Conservation (phyloP, 1,139 yeast genomes). For the Protomyces pachydermus region DNA sequence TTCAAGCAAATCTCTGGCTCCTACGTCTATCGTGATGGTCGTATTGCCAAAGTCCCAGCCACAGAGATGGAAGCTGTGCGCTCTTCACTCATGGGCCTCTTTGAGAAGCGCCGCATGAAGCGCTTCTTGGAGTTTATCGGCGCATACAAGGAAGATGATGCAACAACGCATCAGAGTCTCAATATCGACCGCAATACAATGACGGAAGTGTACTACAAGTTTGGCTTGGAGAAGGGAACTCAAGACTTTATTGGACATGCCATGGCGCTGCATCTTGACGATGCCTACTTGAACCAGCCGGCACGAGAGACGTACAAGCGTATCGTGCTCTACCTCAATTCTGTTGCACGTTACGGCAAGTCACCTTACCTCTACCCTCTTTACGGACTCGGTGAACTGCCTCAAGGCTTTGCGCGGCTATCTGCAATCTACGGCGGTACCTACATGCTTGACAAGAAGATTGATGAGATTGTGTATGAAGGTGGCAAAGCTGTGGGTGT, state of each 20-base stretch:
- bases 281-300: conserved; percentile 79
- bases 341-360: conserved; percentile 92
- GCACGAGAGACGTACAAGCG: conserved; percentile 91
- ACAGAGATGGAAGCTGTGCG: conserved; percentile 75
- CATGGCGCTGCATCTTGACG: conserved; percentile 96
- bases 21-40: conserved; percentile 84
- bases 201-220: conserved; percentile 85
- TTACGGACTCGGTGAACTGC: conserved; percentile 94
- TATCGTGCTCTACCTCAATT: conserved; percentile 74
- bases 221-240: conserved; percentile 88
- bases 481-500: conserved; percentile 78
- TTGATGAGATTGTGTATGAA: conserved; percentile 76
- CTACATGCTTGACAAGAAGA: conserved; percentile 93
- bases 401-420: conserved; percentile 96
- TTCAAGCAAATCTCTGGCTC: conserved; percentile 94
- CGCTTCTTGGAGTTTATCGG: conserved; percentile 84
- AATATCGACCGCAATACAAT: conserved; percentile 83
- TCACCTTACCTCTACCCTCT: conserved; percentile 94
- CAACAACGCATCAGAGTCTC: conserved; percentile 77
- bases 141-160: conserved; percentile 70
- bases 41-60: conserved; percentile 92
- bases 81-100: conserved; percentile 90
- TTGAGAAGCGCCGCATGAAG: conserved; percentile 94
- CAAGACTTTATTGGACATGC: conserved; percentile 97
- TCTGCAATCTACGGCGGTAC: conserved; percentile 98